Evolutionary conservation across 495 filamentous ascomycete species (phyloP).

Genomic region (Talaromyces adpressus): DNA sequence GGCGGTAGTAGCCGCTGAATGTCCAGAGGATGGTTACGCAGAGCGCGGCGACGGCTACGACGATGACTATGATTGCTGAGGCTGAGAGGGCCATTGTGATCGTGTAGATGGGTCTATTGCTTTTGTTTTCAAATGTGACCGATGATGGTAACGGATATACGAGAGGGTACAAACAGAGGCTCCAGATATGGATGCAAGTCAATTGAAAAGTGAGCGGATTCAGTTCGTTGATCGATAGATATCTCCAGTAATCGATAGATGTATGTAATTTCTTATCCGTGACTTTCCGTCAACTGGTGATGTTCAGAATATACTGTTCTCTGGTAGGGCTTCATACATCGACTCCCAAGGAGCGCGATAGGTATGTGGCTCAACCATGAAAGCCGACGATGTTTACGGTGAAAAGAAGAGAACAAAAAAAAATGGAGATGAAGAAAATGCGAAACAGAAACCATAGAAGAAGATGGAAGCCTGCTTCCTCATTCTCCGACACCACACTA

Average conservation of each 20-base stretch:
- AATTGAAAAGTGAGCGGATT: not conserved
- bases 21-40: constrained; percentile 4
- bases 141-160: not conserved
- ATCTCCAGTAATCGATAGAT: not conserved
- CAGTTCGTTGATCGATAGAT: too few relatives aligned
- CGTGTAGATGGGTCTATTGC: not conserved
- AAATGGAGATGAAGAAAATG: not conserved
- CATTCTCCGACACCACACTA: not conserved
- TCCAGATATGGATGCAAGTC: not conserved
- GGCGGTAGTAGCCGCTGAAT: constrained; percentile 3
- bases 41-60: not conserved
- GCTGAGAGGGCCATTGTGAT: not conserved
- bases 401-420: not conserved
- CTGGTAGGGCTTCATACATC: not conserved
- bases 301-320: not conserved
- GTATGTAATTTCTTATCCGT: not conserved
- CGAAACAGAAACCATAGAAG: not conserved
- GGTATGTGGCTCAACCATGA: not conserved
- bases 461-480: not conserved
- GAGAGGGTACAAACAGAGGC: not conserved
- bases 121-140: not conserved
- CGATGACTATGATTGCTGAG: constrained; percentile 5
- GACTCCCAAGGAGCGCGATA: constrained; percentile 1
- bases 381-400: not conserved
- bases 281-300: not conserved